phyloP scores from a whole-genome alignment of 306 rosid species.

The Gastrolobium villosum region DNA sequence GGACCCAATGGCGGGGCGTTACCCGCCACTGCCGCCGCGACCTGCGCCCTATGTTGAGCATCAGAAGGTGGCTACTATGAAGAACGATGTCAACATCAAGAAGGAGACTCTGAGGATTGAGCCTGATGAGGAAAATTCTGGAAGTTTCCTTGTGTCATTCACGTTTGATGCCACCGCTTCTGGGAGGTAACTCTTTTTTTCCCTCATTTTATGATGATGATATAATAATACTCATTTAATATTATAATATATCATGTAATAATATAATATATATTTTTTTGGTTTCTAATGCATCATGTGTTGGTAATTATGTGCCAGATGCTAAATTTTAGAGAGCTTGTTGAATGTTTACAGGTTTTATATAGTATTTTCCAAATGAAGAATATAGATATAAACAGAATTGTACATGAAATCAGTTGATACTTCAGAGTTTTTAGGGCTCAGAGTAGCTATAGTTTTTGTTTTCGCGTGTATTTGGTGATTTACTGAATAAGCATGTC shows the following conservation, averaged over 20 bases:
- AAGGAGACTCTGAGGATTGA: slow-evolving; percentile 86
- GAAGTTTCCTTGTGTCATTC: slow-evolving; percentile 74
- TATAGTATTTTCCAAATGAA: neutral
- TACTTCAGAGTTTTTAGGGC: neutral
- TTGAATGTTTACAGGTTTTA: neutral
- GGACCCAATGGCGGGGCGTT: slow-evolving; percentile 79
- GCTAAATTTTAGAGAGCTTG: slow-evolving; percentile 30
- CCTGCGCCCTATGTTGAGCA: slow-evolving; percentile 81
- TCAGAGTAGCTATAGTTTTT: slow-evolving; percentile 10
- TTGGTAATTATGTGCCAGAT: slow-evolving; percentile 2
- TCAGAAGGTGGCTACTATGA: slow-evolving; percentile 91
- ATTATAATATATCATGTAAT: neutral
- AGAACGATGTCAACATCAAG: slow-evolving; percentile 91
- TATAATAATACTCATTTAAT: neutral
- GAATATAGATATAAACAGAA: neutral
- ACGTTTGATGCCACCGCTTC: slow-evolving; percentile 89
- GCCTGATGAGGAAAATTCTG: slow-evolving; percentile 77
- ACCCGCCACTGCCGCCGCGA: slow-evolving; percentile 45
- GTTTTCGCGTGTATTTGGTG: neutral
- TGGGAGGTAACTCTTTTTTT: slow-evolving; percentile 66
- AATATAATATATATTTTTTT: slow-evolving; percentile 2
- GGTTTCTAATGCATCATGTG: slow-evolving; percentile 32
- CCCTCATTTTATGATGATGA: slow-evolving; percentile 22
- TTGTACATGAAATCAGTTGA: slow-evolving; percentile 8
- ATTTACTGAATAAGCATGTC: slow-evolving; percentile 27